Evolutionary conservation across 805 yeast genomes (phyloP).

Genomic region (Ogataea paraovalis): DNA sequence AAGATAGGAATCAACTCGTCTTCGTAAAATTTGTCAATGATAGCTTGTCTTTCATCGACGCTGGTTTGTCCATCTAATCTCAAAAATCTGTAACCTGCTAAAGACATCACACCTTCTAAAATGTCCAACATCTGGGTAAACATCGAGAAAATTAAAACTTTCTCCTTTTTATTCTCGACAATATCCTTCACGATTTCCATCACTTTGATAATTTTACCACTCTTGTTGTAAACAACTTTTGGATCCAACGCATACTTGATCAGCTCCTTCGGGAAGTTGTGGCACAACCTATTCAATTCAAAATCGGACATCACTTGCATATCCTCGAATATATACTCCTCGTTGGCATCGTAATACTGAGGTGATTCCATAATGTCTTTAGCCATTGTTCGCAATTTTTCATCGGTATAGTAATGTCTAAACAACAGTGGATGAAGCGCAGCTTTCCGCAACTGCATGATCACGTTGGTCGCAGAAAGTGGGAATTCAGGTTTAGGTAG

Average conservation of each 20-base stretch:
- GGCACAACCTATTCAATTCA: constrained; percentile 75
- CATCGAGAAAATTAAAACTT: constrained; percentile 80
- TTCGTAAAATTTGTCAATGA: constrained; percentile 85
- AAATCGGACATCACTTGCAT: constrained; percentile 93
- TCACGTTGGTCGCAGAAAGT: constrained; percentile 54
- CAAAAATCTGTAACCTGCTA: constrained; percentile 63
- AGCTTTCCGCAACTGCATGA: constrained; percentile 90
- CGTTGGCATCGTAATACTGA: constrained; percentile 71
- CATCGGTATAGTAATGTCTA: constrained; percentile 59
- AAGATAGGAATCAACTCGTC: constrained; percentile 81
- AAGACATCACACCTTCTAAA: constrained; percentile 67
- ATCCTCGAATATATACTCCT: constrained; percentile 78
- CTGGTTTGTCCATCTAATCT: constrained; percentile 92
- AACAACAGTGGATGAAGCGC: constrained; percentile 89
- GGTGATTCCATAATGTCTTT: constrained; percentile 76
- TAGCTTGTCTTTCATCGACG: constrained; percentile 87
- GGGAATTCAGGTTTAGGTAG: constrained; percentile 22
- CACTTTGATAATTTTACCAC: constrained; percentile 72
- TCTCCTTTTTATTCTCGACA: constrained; percentile 52
- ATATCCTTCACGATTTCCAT: constrained; percentile 54
- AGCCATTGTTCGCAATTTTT: constrained; percentile 61
- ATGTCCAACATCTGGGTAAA: constrained; percentile 92
- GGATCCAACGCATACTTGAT: constrained; percentile 49
- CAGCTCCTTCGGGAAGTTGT: constrained; percentile 64
- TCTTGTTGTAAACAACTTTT: constrained; percentile 43